Evolutionary conservation across 768 basidiomycete genomes (phyloP).

Genomic region (Lactarius vividus): DNA sequence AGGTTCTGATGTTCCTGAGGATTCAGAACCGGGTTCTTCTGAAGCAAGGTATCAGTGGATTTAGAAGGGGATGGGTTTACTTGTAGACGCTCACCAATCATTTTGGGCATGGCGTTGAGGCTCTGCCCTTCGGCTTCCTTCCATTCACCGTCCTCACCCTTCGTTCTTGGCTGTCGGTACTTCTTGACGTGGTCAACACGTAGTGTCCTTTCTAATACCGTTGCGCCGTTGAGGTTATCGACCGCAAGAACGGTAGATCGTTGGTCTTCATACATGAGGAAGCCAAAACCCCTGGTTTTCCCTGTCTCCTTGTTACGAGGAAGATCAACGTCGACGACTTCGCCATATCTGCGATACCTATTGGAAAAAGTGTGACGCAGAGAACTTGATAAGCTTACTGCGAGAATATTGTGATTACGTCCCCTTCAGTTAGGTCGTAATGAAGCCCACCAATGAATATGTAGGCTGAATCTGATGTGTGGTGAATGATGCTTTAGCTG

Average conservation of each 20-base stretch:
- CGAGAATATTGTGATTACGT: slow-evolving; percentile 95
- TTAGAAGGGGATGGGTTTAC: neutral
- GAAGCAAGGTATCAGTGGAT: slow-evolving; percentile 9
- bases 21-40: slow-evolving; percentile 61
- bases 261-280: slow-evolving; percentile 99
- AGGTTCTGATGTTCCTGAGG: slow-evolving; percentile 59
- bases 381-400: slow-evolving; percentile 59
- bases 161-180: slow-evolving; percentile 82
- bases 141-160: slow-evolving; percentile 82
- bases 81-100: slow-evolving; percentile 52
- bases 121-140: slow-evolving; percentile 81
- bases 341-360: slow-evolving; percentile 71
- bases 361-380: slow-evolving; percentile 5
- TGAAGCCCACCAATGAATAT: slow-evolving; percentile 89
- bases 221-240: slow-evolving; percentile 96
- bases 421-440: slow-evolving; percentile 91
- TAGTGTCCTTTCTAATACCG: slow-evolving; percentile 79
- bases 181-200: slow-evolving; percentile 91
- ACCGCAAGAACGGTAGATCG: slow-evolving; percentile 93
- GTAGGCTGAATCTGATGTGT: slow-evolving; percentile 82
- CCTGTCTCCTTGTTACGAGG: slow-evolving; percentile 93
- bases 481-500: neutral
- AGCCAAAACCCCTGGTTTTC: slow-evolving; percentile 88
- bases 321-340: slow-evolving; percentile 91
- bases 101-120: slow-evolving; percentile 79